A percentile compares a stretch with the other conserved stretches of the same genome.
phyloP scores from a whole-genome alignment of 805 yeast species.

The Citeromyces matritensis region DNA sequence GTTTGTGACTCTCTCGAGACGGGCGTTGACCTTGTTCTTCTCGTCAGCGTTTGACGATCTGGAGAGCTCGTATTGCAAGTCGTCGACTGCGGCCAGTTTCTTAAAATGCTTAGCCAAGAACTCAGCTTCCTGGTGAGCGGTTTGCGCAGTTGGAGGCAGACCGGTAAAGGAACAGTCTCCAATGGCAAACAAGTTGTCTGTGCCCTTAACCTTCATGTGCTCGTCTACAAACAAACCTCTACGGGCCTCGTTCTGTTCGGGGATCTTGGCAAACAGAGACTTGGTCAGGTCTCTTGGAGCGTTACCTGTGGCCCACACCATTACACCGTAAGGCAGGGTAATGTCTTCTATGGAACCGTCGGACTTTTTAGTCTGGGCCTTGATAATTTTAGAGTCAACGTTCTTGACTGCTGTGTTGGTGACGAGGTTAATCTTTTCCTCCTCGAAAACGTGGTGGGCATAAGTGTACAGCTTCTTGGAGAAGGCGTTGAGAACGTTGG shows the following conservation, averaged over 20 bases:
- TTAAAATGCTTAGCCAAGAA: slow-evolving; percentile 64
- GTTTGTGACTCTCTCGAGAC: slow-evolving; percentile 23
- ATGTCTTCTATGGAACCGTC: slow-evolving; percentile 48
- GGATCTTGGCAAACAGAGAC: slow-evolving; percentile 50
- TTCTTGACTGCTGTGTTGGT: slow-evolving; percentile 82
- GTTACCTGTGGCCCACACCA: slow-evolving; percentile 98
- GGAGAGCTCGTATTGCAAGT: slow-evolving; percentile 28
- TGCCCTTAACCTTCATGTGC: slow-evolving; percentile 68
- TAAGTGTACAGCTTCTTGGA: slow-evolving; percentile 56
- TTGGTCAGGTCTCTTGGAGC: slow-evolving; percentile 69
- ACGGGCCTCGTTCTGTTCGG: slow-evolving; percentile 71
- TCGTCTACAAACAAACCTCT: slow-evolving; percentile 85
- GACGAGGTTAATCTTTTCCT: slow-evolving; percentile 53
- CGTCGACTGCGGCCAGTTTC: slow-evolving; percentile 46
- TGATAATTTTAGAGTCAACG: slow-evolving; percentile 58
- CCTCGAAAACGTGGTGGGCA: slow-evolving; percentile 64
- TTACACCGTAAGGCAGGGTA: slow-evolving; percentile 73
- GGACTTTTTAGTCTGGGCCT: slow-evolving; percentile 51
- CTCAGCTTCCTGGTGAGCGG: slow-evolving; percentile 87
- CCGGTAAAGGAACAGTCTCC: slow-evolving; percentile 94
- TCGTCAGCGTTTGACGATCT: slow-evolving; percentile 23
- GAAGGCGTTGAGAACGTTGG: slow-evolving; percentile 70
- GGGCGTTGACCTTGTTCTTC: slow-evolving; percentile 27
- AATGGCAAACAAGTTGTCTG: slow-evolving; percentile 67
- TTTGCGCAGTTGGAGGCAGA: slow-evolving; percentile 94